A percentile compares a stretch with the other conserved stretches of the same genome.
phyloP scores from a whole-genome alignment of 768 basidiomycete genomes.

The Rhodotorula kratochvilovae region DNA sequence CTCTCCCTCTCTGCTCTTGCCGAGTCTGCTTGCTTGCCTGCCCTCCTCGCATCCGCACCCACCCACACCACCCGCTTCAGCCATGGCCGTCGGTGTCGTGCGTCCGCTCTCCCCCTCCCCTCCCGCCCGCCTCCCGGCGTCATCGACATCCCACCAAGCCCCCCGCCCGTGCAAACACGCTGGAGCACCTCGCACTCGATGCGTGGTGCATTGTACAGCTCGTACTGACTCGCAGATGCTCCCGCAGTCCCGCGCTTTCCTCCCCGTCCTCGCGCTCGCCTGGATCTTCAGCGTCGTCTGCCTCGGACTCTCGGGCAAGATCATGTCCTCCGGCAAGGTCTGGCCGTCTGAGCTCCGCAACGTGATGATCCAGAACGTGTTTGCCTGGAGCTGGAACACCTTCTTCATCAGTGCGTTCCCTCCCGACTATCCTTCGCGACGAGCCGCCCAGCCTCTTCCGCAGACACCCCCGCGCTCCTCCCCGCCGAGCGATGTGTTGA shows the following conservation, averaged over 20 bases:
- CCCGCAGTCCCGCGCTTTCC: neutral
- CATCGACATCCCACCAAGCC: too few relatives aligned
- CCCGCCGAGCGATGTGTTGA: too few relatives aligned
- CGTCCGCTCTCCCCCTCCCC: neutral
- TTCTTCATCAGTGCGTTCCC: neutral
- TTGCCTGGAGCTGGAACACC: neutral
- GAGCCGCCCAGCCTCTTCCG: too few relatives aligned
- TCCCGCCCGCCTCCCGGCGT: too few relatives aligned
- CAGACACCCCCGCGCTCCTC: too few relatives aligned
- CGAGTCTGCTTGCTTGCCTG: neutral
- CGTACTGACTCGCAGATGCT: too few relatives aligned
- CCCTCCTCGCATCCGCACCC: neutral
- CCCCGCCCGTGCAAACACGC: too few relatives aligned
- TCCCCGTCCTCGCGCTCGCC: neutral
- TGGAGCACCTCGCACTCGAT: too few relatives aligned
- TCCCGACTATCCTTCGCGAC: too few relatives aligned
- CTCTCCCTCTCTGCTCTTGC: neutral
- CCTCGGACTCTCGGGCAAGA: conserved; percentile 5
- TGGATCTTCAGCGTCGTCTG: conserved; percentile 6
- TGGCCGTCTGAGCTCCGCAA: neutral
- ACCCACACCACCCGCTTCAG: neutral
- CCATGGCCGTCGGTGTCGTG: neutral
- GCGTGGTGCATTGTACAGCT: too few relatives aligned
- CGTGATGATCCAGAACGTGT: neutral
- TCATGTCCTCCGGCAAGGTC: neutral